Conservation (phyloP, 352 stramenopile genomes). For the Sclerospora graminicola region DNA sequence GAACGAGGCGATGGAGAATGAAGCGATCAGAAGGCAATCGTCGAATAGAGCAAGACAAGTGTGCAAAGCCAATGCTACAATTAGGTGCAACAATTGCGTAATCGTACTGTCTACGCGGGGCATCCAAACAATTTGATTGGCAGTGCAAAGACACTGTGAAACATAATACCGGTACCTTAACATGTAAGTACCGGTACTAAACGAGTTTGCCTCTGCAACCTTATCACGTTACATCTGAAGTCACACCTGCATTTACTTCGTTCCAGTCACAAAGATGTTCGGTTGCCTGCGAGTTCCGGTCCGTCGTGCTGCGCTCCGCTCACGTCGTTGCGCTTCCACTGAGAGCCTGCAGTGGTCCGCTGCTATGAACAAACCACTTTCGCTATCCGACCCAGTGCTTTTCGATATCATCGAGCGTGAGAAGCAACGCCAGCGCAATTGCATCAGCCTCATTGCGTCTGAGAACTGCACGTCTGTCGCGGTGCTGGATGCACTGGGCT, state of each 20-base stretch:
- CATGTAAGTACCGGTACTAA: too few species aligned
- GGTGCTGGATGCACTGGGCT: conserved; percentile 97
- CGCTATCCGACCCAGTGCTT: conserved; percentile 87
- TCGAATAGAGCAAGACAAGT: conserved; percentile 3
- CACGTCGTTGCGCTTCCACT: conserved; percentile 35
- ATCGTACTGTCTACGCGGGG: conserved; percentile 2
- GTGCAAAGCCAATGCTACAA: conserved; percentile 3
- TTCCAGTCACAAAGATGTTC: conserved; percentile 10
- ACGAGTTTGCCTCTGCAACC: too few species aligned
- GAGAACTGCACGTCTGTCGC: conserved; percentile 99
- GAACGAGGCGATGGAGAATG: conserved; percentile 1
- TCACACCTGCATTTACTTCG: conserved; percentile 15
- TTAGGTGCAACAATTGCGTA: too few species aligned
- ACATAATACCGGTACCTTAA: too few species aligned
- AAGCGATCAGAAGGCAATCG: conserved; percentile 12
- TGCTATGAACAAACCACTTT: conserved; percentile 83
- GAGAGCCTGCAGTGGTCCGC: conserved; percentile 61
- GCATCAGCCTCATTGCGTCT: conserved; percentile 98
- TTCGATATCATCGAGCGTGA: conserved; percentile 95
- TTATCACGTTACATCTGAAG: too few species aligned
- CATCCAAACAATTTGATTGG: conserved; percentile 13
- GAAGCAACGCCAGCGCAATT: conserved; percentile 97
- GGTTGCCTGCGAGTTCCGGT: conserved; percentile 14
- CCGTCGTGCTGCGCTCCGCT: conserved; percentile 9
- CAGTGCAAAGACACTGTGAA: not conserved